Evolutionary conservation across 441 rosid species (phyloP).

Genomic region (Sinapis alba): DNA sequence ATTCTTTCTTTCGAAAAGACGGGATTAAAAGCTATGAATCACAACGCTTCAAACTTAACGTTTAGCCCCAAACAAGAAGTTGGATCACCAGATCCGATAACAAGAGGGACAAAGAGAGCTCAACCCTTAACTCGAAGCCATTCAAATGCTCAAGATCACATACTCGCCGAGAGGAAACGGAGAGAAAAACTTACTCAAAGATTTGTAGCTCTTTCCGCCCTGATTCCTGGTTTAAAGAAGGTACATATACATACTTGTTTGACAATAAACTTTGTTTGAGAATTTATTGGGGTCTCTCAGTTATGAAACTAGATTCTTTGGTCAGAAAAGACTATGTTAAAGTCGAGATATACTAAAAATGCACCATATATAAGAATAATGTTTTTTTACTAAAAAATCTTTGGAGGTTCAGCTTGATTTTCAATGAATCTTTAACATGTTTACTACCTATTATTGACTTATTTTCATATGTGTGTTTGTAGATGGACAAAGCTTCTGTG

Average conservation of each 20-base stretch:
- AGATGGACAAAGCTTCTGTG: constrained; percentile 94
- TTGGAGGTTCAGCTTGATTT: not conserved
- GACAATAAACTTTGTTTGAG: not conserved
- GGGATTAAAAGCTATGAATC: not conserved
- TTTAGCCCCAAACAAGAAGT: constrained; percentile 26
- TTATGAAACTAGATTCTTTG: not conserved
- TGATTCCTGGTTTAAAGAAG: constrained; percentile 91
- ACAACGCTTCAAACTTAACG: constrained; percentile 3
- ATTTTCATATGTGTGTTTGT: not conserved
- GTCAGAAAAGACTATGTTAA: not conserved
- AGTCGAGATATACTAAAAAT: not conserved
- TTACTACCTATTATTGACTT: not conserved
- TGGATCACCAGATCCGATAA: constrained; percentile 10
- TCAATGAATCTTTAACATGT: not conserved
- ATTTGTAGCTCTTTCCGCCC: constrained; percentile 81
- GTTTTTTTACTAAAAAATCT: not conserved
- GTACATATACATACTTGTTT: constrained; percentile 35
- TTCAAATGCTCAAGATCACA: constrained; percentile 63
- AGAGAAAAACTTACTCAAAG: constrained; percentile 86
- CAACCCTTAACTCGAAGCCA: constrained; percentile 21
- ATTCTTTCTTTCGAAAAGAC: constrained; percentile 34
- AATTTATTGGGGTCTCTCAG: not conserved
- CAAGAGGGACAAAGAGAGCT: constrained; percentile 25
- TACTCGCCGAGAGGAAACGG: constrained; percentile 82
- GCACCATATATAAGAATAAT: not conserved